Evolutionary conservation across 768 basidiomycete species (phyloP).

Genomic region (Boletus reticuloceps): DNA sequence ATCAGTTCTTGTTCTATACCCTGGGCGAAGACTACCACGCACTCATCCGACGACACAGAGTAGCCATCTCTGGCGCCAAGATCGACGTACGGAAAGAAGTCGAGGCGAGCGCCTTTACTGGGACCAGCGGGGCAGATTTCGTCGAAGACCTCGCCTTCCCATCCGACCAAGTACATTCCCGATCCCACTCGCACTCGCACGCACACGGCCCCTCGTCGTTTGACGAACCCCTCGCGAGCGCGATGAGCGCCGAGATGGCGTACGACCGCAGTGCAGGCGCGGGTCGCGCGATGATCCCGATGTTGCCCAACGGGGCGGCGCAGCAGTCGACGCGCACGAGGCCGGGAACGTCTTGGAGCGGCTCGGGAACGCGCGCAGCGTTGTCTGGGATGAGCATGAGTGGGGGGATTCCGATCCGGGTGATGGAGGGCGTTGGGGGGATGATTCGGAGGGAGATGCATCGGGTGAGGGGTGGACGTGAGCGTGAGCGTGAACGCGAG

Average conservation of each 20-base stretch:
- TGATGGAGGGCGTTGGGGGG: constrained; percentile 58
- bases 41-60: constrained; percentile 60
- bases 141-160: constrained; percentile 19
- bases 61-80: constrained; percentile 54
- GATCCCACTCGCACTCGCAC: constrained; percentile 12
- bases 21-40: constrained; percentile 79
- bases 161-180: constrained; percentile 3
- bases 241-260: constrained; percentile 63
- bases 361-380: constrained; percentile 12
- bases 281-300: constrained; percentile 53
- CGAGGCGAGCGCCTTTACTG: constrained; percentile 54
- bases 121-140: constrained; percentile 21
- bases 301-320: constrained; percentile 71
- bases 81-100: constrained; percentile 74
- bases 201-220: constrained; percentile 47
- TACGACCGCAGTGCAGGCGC: constrained; percentile 37
- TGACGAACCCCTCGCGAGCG: constrained; percentile 76
- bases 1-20: constrained; percentile 80
- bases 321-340: constrained; percentile 8
- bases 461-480: constrained; percentile 12
- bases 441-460: constrained; percentile 52
- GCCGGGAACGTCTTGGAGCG: constrained; percentile 13
- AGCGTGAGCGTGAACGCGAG: background rate
- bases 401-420: constrained; percentile 50
- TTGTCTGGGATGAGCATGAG: constrained; percentile 18